Evolutionary conservation across 176 grass and related monocot species (phyloP).

Genomic region (Aegilops tauschii): DNA sequence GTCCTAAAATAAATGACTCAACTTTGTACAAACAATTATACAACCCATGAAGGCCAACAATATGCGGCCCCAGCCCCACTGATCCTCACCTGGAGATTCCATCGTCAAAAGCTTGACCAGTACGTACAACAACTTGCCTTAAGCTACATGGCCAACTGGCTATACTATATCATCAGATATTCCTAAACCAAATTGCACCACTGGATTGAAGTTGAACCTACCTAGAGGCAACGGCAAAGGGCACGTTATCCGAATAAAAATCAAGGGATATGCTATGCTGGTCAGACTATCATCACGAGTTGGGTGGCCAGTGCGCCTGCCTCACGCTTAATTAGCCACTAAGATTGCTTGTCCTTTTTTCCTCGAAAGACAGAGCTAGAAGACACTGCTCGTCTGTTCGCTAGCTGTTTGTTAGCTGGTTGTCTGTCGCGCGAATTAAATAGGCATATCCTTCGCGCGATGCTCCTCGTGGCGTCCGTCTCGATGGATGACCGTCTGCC

Average conservation of each 20-base stretch:
- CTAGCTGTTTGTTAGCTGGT: background rate
- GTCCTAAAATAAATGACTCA: no score
- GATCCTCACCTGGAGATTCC: slow-evolving; percentile 16
- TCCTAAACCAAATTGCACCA: background rate
- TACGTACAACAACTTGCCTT: background rate
- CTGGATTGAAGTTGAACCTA: background rate
- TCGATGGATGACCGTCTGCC: background rate
- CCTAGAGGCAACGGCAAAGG: background rate
- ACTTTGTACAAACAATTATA: background rate
- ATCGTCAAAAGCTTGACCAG: slow-evolving; percentile 24
- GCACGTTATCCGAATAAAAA: slow-evolving; percentile 42
- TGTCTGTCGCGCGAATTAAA: background rate
- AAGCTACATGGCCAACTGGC: background rate
- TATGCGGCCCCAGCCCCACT: no score
- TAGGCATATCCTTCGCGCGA: background rate
- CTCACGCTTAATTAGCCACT: slow-evolving; percentile 4
- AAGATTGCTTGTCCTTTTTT: background rate
- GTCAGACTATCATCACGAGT: background rate
- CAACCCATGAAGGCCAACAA: background rate
- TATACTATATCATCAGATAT: background rate
- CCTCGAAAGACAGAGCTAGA: background rate
- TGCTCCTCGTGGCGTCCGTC: background rate
- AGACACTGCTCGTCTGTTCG: background rate
- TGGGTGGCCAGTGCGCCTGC: slow-evolving; percentile 14
- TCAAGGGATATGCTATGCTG: slow-evolving; percentile 21